Evolutionary conservation across 2,329 filamentous ascomycete genomes (phyloP).

Genomic region (Lithohypha guttulata): DNA sequence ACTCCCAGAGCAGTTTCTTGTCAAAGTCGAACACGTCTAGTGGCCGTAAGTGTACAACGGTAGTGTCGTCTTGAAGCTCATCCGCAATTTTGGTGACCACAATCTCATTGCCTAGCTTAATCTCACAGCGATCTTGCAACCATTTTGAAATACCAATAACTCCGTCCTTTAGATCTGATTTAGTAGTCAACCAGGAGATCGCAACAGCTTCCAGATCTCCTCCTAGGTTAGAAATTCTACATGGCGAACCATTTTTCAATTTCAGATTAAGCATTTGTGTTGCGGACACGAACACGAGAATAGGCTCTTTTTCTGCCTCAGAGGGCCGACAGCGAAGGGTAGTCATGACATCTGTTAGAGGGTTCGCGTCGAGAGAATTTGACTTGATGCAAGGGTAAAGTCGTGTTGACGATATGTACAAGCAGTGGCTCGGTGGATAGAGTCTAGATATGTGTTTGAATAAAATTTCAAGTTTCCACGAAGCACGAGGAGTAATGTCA

Average conservation of each 20-base stretch:
- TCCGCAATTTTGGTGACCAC: conserved; percentile 46
- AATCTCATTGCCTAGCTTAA: conserved; percentile 62
- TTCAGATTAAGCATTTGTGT: conserved; percentile 46
- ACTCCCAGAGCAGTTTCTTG: conserved; percentile 38
- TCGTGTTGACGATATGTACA: too few relatives aligned
- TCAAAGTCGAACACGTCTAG: conserved; percentile 15
- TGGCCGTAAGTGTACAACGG: conserved; percentile 45
- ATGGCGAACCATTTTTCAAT: conserved; percentile 49
- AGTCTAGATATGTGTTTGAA: too few relatives aligned
- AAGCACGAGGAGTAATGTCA: too few relatives aligned
- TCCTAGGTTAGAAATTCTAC: conserved; percentile 38
- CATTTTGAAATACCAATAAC: conserved; percentile 62
- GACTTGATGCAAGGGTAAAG: too few relatives aligned
- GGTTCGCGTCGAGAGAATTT: too few relatives aligned
- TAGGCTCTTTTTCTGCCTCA: conserved; percentile 45
- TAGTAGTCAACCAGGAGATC: conserved; percentile 51
- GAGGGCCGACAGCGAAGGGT: conserved; percentile 46
- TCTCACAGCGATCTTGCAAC: conserved; percentile 59
- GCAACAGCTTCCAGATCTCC: conserved; percentile 26
- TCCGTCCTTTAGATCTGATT: conserved; percentile 52
- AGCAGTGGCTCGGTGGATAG: too few relatives aligned
- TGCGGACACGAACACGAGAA: conserved; percentile 47
- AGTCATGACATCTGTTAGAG: conserved; percentile 15
- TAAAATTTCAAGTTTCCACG: too few relatives aligned
- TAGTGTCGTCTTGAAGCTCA: conserved; percentile 42